Evolutionary conservation across 2,329 filamentous ascomycete species (phyloP), one percentile per base, ranked within the genome.

Genomic region (Colletotrichum paranaense): DNA sequence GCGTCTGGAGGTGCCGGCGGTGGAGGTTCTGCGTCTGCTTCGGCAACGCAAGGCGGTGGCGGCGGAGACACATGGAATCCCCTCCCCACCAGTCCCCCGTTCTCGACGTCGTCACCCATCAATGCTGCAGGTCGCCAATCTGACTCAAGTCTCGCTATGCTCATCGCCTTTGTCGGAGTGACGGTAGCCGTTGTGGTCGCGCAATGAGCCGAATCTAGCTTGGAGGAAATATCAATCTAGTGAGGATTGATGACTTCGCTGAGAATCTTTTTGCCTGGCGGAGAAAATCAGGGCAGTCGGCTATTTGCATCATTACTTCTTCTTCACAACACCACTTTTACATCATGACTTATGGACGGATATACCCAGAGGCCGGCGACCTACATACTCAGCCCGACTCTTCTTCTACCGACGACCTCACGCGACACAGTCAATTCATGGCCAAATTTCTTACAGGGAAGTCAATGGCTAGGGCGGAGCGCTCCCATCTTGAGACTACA

Each of bases 311-410:
- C 5, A 35, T 19, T 14, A 38, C 22, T 60, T 26, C 28, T 24
- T 26, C 9, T 52, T 55, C 28, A 58, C 24, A 32, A 53, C 0
- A 58, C 19, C 52, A 32, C 38, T 53, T n/a, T 68, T 56, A 26
- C 24, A 58, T 28, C 58, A 68, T 24, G 65, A 63, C 38, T 63
- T 58, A 72, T 52, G 35, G 69, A 72, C 64, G 69, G 38, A 63
- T 68, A 72, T 72, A 72, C 69, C 69, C 65, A 68, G 52, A 72
- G 69, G 69, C 69, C 69, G 69, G 69, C 69, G 69, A 72, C 69
- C 69, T 72, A 72, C 69, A 72, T 68, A 68, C 38, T 72, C 69
- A 62, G 69, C 69, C 64, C 16, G 49, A 72, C 64, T 72, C 69
- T 72, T 68, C 58, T 72, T 72, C 69, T 68, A 52, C 12, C 24